Percentiles rank a stretch among this genome's conserved stretches.
These are phyloP conservation scores for Datisca glomerata DNA, from an alignment of 306 rosid genomes.

Conservation along the genomic window DNA sequence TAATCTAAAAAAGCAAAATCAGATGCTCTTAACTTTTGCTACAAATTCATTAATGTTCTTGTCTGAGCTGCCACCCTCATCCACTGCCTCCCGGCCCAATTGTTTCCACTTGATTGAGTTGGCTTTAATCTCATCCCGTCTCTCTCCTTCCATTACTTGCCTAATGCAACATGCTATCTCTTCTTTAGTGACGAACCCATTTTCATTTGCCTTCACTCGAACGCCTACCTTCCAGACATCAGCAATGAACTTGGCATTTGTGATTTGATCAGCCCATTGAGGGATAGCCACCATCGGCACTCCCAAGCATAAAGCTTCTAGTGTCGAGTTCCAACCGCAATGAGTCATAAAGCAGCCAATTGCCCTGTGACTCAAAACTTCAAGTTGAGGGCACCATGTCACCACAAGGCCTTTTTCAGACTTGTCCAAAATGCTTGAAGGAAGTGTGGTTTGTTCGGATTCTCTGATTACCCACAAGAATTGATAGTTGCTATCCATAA, in stretches of 20 bases:
- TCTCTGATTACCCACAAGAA: constrained; percentile 20
- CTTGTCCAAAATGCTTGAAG: constrained; percentile 6
- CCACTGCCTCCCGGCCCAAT: not conserved
- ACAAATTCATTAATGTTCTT: constrained; percentile 4
- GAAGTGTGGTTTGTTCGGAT: constrained; percentile 11
- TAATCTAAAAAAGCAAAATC: not conserved
- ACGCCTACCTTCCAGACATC: constrained; percentile 8
- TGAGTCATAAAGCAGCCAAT: constrained; percentile 9
- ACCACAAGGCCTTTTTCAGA: constrained; percentile 14
- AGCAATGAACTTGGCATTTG: constrained; percentile 1
- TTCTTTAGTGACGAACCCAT: not conserved
- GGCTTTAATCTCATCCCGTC: not conserved
- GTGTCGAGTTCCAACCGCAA: constrained; percentile 9
- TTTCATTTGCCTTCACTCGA: not conserved
- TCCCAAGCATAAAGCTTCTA: constrained; percentile 5
- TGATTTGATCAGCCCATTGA: constrained; percentile 7
- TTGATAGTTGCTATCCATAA: no score
- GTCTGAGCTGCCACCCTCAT: constrained; percentile 8
- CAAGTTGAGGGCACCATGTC: constrained; percentile 2
- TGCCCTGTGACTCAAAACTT: constrained; percentile 1
- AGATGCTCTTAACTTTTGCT: not conserved
- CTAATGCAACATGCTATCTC: not conserved
- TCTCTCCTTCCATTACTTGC: not conserved
- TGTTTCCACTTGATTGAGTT: not conserved
- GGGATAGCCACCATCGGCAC: constrained; percentile 8